Evolutionary conservation across 2,329 filamentous ascomycete species (phyloP), one percentile per base, ranked within the genome.

Genomic region (Aureobasidium mangrovei): DNA sequence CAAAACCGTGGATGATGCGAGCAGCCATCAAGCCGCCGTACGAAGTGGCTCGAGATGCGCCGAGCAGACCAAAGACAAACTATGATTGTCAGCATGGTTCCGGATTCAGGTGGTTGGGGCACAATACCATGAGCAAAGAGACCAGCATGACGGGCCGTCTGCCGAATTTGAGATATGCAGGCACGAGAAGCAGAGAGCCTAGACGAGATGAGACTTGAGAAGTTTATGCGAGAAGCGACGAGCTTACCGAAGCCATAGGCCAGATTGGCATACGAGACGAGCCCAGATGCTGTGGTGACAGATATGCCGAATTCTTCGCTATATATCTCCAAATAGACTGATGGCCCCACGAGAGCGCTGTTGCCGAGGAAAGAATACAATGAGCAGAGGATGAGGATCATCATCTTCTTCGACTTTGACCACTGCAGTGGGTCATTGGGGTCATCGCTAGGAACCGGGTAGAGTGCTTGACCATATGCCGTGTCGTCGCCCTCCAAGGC

Each of bases 391-490:
- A 78, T 63, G 7, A 83, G 68, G 44, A 83, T 82, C 62, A 74
- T 70, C 1, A 71, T 74, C 65, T 83, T 83, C 69, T 80, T 82
- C 60, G 67, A 72, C 29, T 66, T 69, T 2, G 76, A 63, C 80
- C 80, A 83, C 70, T 79, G 75, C 7, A 82, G 69, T 6, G 80
- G 80, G 62, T 83, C 79, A 56, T 83, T 83, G 1, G 80, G 80
- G 60, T 82, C 79, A 53, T 80, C 74, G 1, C 79, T 77, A 2
- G 80, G 80, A 0, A 82, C 79, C 1, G 80, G 80, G 59, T 77
- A 83, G 3, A 83, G 70, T 2, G 80, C 80, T 63, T 82, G 79
- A 26, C 80, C 80, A 56, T 79, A 79, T 0, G 70, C 78, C 1
- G 78, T 79, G 59, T 82, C 79, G 60, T 82, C 79, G 43, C 78